These are phyloP conservation scores for Mycena galericulata DNA, from an alignment of 768 basidiomycete species.

Conservation along the genomic window DNA sequence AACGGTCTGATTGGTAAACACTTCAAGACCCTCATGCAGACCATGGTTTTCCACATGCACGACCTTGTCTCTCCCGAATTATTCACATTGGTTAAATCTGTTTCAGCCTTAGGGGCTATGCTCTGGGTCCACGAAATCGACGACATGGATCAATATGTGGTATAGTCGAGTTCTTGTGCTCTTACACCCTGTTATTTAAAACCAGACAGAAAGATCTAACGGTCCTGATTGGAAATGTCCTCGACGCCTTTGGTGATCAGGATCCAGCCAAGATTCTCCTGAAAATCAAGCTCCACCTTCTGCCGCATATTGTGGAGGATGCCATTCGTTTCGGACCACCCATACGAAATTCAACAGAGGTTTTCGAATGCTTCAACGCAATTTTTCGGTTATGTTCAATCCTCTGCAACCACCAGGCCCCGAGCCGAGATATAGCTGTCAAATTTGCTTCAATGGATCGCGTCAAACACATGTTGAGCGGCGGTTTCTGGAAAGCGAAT, in stretches of 20 bases:
- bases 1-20: constrained; percentile 50
- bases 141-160: constrained; percentile 43
- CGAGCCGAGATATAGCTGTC: constrained; percentile 55
- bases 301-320: constrained; percentile 49
- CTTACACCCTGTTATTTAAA: too few species aligned
- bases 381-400: constrained; percentile 55
- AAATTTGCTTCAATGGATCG: constrained; percentile 45
- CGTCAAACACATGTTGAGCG: constrained; percentile 45
- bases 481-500: constrained; percentile 45
- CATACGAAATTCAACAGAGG: constrained; percentile 48
- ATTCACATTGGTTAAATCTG: constrained; percentile 38
- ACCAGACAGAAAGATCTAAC: constrained; percentile 42
- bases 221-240: constrained; percentile 48
- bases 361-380: constrained; percentile 56
- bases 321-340: constrained; percentile 51
- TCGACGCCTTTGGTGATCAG: constrained; percentile 47
- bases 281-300: constrained; percentile 53
- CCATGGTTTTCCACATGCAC: constrained; percentile 45
- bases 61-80: constrained; percentile 36
- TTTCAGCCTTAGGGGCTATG: constrained; percentile 39
- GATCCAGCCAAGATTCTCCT: constrained; percentile 50
- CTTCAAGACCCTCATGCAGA: constrained; percentile 49
- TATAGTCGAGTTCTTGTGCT: constrained; percentile 21
- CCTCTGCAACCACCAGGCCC: constrained; percentile 55
- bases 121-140: constrained; percentile 50